These are phyloP conservation scores for Artemisia tridentata DNA, from an alignment of 129 eudicot genomes.

Conservation along the genomic window DNA sequence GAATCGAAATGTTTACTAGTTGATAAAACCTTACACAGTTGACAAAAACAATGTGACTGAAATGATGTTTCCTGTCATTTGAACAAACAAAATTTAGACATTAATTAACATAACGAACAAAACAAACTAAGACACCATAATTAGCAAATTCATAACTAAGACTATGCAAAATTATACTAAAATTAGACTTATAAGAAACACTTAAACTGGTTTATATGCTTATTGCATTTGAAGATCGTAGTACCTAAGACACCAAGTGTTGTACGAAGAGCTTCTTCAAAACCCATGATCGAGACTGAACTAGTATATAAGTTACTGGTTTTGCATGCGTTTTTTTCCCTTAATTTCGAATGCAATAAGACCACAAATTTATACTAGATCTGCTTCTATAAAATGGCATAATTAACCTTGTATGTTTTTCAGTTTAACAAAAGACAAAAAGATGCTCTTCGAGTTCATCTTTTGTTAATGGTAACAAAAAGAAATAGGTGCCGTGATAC, in stretches of 20 bases:
- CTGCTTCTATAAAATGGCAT: constrained; percentile 11
- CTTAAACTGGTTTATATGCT: not conserved
- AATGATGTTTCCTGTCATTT: constrained; percentile 52
- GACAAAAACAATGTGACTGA: constrained; percentile 52
- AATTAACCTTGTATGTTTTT: constrained; percentile 1
- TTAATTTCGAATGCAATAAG: not conserved
- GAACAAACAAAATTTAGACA: constrained; percentile 5
- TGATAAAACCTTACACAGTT: constrained; percentile 44
- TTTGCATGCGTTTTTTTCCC: not conserved
- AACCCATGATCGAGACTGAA: constrained; percentile 28
- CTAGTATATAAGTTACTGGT: not conserved
- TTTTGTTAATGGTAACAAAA: too few species aligned
- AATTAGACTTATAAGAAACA: too few species aligned
- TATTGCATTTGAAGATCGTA: constrained; percentile 7
- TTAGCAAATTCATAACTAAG: not conserved
- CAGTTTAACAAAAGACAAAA: too few species aligned
- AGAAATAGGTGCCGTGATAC: too few species aligned
- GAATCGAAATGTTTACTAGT: not conserved
- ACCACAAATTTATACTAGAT: constrained; percentile 3
- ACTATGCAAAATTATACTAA: too few species aligned
- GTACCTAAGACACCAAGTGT: constrained; percentile 53
- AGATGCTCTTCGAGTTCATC: not conserved
- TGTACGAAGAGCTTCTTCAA: constrained; percentile 47
- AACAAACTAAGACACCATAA: constrained; percentile 33
- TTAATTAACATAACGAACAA: not conserved